Conservation (phyloP, 306 rosid species). For the Cucumis cinereus region DNA sequence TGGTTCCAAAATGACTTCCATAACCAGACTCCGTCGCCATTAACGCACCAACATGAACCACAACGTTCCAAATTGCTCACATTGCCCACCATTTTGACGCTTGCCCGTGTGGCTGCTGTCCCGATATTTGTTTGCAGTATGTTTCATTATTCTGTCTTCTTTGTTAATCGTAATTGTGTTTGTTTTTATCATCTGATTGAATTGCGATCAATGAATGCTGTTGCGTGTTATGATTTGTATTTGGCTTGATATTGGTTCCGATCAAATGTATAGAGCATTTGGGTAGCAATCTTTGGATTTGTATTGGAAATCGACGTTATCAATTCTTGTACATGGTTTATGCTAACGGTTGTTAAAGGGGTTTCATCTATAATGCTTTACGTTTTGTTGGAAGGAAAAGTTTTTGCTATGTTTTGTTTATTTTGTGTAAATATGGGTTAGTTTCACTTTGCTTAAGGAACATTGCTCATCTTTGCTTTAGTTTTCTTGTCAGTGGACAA, state of each 20-base stretch:
- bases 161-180: conserved; percentile 7
- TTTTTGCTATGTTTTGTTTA: background rate
- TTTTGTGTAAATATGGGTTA: background rate
- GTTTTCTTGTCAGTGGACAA: background rate
- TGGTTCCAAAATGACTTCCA: conserved; percentile 22
- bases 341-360: background rate
- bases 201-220: background rate
- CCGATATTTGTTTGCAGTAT: conserved; percentile 66
- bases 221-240: background rate
- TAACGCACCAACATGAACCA: conserved; percentile 10
- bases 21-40: conserved; percentile 14
- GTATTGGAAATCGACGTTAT: background rate
- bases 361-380: background rate
- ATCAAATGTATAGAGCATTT: background rate
- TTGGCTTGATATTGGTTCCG: background rate
- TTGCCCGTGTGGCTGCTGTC: conserved; percentile 87
- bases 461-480: background rate
- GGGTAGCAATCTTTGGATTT: background rate
- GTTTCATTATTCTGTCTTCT: background rate
- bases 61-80: conserved; percentile 64
- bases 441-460: background rate
- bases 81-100: conserved; percentile 75
- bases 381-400: background rate
- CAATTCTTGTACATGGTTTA: background rate
- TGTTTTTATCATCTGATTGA: background rate